These are phyloP conservation scores for Symbiodinium pilosum DNA, from an alignment of 73 alveolate genomes.

Conservation along the genomic window DNA sequence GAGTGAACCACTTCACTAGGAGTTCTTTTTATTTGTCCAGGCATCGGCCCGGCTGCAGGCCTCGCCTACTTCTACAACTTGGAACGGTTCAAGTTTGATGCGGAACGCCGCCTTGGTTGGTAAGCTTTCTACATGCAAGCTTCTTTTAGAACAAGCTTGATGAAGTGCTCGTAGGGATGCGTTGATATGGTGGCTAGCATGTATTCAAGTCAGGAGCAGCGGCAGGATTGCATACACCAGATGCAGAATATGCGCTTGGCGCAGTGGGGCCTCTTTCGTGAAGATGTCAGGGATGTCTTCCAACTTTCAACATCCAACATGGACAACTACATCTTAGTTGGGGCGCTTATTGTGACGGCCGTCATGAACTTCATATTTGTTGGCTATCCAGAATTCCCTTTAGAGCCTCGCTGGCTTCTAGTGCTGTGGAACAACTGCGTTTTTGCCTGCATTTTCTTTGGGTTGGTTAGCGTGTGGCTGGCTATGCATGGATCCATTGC, in stretches of 20 bases:
- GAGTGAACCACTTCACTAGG: too few species aligned
- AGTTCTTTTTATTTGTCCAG: background rate
- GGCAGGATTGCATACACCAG: constrained; percentile 79
- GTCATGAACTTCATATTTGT: constrained; percentile 83
- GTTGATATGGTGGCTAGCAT: background rate
- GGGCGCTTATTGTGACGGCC: constrained; percentile 78
- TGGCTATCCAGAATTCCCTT: constrained; percentile 70
- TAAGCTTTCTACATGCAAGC: background rate
- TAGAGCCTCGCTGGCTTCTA: constrained; percentile 90
- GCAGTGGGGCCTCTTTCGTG: constrained; percentile 89
- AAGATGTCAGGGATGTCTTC: constrained; percentile 37
- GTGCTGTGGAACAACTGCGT: constrained; percentile 78
- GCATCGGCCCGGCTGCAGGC: constrained; percentile 27
- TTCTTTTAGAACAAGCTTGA: background rate
- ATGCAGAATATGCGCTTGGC: constrained; percentile 85
- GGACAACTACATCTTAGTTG: constrained; percentile 90
- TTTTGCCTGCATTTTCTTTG: constrained; percentile 6
- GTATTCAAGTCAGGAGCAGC: background rate
- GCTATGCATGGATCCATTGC: constrained; percentile 90
- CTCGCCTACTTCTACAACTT: constrained; percentile 86
- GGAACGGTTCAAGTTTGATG: constrained; percentile 90
- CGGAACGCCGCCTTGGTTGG: constrained; percentile 28
- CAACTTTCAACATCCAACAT: background rate
- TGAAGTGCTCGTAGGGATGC: background rate
- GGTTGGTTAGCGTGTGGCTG: constrained; percentile 75